A percentile compares a stretch with the other conserved stretches of the same genome.
Conservation (phyloP, 768 basidiomycete species). For the Tulasnella sp. region DNA sequence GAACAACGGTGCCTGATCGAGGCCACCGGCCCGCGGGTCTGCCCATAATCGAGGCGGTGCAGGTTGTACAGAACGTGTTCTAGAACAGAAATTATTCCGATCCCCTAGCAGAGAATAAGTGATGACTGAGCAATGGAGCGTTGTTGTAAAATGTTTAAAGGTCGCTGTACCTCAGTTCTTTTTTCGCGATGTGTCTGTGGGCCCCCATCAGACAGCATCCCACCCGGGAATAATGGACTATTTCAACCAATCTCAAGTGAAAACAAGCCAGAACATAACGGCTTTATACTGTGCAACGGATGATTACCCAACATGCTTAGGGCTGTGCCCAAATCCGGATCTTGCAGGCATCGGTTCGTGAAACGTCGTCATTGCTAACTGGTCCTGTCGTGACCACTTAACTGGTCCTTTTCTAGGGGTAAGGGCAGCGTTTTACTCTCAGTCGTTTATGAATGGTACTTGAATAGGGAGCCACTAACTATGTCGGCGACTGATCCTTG, state of each 20-base stretch:
- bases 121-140: too few relatives aligned
- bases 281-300: conserved; percentile 7
- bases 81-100: too few relatives aligned
- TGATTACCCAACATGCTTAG: not conserved
- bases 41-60: too few relatives aligned
- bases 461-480: not conserved
- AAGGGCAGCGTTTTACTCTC: conserved; percentile 10
- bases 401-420: conserved; percentile 10
- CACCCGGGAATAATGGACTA: not conserved
- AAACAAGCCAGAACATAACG: not conserved
- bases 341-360: conserved; percentile 6
- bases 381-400: not conserved
- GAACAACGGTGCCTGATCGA: too few relatives aligned
- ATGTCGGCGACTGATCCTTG: not conserved
- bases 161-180: too few relatives aligned
- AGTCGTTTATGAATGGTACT: conserved; percentile 13
- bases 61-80: too few relatives aligned
- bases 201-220: not conserved
- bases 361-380: not conserved
- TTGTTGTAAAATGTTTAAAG: too few relatives aligned
- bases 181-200: too few relatives aligned
- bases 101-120: too few relatives aligned
- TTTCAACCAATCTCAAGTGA: not conserved
- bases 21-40: too few relatives aligned
- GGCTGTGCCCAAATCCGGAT: conserved; percentile 10